Percentiles rank a stretch among this genome's conserved stretches.
These are phyloP conservation scores for Fomitopsis schrenkii DNA, from an alignment of 1,284 basidiomycete genomes.

Conservation along the genomic window DNA sequence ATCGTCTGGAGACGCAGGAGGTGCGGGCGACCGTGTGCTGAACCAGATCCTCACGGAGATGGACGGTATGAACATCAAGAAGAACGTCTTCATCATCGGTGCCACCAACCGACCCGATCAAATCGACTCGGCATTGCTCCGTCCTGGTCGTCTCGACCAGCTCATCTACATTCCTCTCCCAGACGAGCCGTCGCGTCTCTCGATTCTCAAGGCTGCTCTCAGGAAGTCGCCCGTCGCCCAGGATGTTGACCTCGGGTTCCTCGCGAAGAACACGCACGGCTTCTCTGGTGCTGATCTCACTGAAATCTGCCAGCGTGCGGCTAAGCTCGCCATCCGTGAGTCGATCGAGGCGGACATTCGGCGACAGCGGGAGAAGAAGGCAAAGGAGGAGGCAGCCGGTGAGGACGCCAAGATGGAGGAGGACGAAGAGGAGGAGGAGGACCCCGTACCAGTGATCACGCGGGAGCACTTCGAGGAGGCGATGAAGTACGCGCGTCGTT, in stretches of 20 bases:
- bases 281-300: conserved; percentile 99
- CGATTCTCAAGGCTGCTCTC: conserved; percentile 88
- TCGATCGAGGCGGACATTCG: conserved; percentile 94
- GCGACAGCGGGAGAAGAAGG: conserved; percentile 75
- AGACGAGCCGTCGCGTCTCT: conserved; percentile 88
- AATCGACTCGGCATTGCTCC: conserved; percentile 94
- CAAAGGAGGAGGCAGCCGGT: conserved; percentile 69
- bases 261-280: conserved; percentile 93
- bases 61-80: conserved; percentile 99
- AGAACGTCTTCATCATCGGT: conserved; percentile 99
- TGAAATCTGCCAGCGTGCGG: conserved; percentile 97
- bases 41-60: conserved; percentile 99
- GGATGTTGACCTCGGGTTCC: conserved; percentile 85
- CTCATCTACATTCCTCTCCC: conserved; percentile 93
- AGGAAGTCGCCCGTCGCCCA: conserved; percentile 90
- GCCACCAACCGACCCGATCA: conserved; percentile 99
- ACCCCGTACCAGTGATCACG: conserved; percentile 96
- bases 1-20: conserved; percentile 84
- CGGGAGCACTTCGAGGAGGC: conserved; percentile 96
- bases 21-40: conserved; percentile 95
- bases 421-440: conserved; percentile 74
- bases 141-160: conserved; percentile 97
- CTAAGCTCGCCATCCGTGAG: conserved; percentile 94
- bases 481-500: conserved; percentile 90
- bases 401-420: conserved; percentile 74